Evolutionary conservation across 306 rosid species (phyloP).

Genomic region (Vigna angularis): DNA sequence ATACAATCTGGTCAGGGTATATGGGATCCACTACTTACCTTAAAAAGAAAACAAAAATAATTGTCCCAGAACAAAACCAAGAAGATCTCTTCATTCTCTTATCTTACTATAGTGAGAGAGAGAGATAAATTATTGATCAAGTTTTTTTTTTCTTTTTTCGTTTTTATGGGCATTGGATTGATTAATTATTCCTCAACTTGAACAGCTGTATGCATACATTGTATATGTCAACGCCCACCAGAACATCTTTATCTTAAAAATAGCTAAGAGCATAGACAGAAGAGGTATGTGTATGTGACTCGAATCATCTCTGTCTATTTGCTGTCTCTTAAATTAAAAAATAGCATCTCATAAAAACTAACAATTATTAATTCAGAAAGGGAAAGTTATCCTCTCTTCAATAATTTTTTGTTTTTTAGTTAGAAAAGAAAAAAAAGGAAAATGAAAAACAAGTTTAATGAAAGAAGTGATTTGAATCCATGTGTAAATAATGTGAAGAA

Average conservation of each 20-base stretch:
- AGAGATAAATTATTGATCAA: background rate
- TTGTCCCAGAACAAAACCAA: slow-evolving; percentile 4
- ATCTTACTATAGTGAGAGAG: background rate
- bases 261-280: background rate
- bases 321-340: background rate
- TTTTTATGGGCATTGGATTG: no score
- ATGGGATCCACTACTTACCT: slow-evolving; percentile 38
- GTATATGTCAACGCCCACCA: slow-evolving; percentile 12
- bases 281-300: background rate
- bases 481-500: background rate
- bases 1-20: slow-evolving; percentile 34
- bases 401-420: background rate
- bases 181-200: background rate
- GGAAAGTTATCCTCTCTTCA: background rate
- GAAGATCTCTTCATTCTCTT: slow-evolving; percentile 15
- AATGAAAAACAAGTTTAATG: background rate
- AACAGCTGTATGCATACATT: background rate
- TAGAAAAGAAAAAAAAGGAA: background rate
- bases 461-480: background rate
- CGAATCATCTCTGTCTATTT: background rate
- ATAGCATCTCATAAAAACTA: background rate
- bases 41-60: slow-evolving; percentile 18
- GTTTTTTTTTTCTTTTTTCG: background rate
- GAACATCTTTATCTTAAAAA: background rate
- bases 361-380: background rate